Conservation (phyloP, 176 grass and related monocot species). For the Rhynchospora tenuis region DNA sequence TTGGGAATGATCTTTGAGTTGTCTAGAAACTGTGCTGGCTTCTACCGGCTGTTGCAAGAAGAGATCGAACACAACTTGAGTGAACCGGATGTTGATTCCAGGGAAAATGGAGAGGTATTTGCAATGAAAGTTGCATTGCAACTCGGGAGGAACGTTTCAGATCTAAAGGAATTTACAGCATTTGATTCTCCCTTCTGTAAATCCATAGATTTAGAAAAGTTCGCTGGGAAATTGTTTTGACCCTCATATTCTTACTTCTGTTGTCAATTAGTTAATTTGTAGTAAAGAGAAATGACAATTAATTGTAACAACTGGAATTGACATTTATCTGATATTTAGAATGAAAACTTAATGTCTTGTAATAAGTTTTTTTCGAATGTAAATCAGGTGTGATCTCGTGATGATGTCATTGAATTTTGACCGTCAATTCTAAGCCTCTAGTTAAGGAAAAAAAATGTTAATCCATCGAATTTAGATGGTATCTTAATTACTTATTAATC, state of each 20-base stretch:
- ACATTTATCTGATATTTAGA: background rate
- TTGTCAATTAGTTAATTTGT: background rate
- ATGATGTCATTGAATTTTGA: background rate
- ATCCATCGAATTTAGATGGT: background rate
- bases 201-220: conserved; percentile 8
- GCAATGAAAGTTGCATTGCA: conserved; percentile 32
- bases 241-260: background rate
- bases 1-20: conserved; percentile 39
- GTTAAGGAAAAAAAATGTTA: background rate
- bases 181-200: background rate
- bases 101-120: conserved; percentile 40
- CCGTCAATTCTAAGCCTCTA: background rate
- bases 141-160: conserved; percentile 19
- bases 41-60: conserved; percentile 22
- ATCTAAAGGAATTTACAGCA: conserved; percentile 14
- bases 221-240: conserved; percentile 25
- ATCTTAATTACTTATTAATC: background rate
- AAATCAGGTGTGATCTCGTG: background rate
- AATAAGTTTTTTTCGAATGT: background rate
- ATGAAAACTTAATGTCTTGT: background rate
- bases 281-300: background rate
- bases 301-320: background rate
- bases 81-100: conserved; percentile 3
- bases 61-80: conserved; percentile 28
- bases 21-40: conserved; percentile 31